Conservation (phyloP, 441 rosid species). For the Populus tomentosa region DNA sequence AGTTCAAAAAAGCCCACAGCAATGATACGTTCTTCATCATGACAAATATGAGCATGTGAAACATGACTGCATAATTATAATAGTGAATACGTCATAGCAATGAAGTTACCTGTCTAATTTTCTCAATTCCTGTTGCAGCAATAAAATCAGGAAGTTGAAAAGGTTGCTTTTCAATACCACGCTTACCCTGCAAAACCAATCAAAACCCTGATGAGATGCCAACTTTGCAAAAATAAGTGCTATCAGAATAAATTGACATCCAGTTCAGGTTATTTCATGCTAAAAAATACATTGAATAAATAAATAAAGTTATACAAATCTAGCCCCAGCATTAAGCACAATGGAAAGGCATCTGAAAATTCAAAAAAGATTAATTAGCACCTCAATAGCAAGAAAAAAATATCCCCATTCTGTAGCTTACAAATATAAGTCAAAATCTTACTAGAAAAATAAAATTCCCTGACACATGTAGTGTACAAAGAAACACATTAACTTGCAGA, state of each 20-base stretch:
- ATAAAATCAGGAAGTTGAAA: conserved; percentile 99
- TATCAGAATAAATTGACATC: conserved; percentile 1
- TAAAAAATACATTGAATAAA: conserved; percentile 9
- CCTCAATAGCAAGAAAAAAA: conserved; percentile 6
- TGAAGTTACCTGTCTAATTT: conserved; percentile 88
- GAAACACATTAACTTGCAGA: background rate
- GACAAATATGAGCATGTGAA: background rate
- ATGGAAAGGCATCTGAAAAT: conserved; percentile 55
- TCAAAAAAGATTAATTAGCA: conserved; percentile 54
- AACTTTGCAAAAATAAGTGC: conserved; percentile 9
- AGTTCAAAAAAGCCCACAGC: too few species aligned
- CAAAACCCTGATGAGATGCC: conserved; percentile 44
- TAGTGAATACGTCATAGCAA: background rate
- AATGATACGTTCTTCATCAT: too few species aligned
- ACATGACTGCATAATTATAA: background rate
- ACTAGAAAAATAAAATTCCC: background rate
- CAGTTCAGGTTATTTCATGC: conserved; percentile 17
- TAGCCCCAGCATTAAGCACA: conserved; percentile 45
- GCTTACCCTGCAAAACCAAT: conserved; percentile 79
- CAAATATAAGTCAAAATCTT: conserved; percentile 1
- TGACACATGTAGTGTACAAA: background rate
- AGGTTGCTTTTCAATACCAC: conserved; percentile 97
- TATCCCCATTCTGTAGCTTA: conserved; percentile 26
- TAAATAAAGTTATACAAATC: conserved; percentile 25
- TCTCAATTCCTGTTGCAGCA: conserved; percentile 98